These are phyloP conservation scores for Globisporangium heterothallicum DNA, from an alignment of 352 stramenopile genomes.

Conservation along the genomic window DNA sequence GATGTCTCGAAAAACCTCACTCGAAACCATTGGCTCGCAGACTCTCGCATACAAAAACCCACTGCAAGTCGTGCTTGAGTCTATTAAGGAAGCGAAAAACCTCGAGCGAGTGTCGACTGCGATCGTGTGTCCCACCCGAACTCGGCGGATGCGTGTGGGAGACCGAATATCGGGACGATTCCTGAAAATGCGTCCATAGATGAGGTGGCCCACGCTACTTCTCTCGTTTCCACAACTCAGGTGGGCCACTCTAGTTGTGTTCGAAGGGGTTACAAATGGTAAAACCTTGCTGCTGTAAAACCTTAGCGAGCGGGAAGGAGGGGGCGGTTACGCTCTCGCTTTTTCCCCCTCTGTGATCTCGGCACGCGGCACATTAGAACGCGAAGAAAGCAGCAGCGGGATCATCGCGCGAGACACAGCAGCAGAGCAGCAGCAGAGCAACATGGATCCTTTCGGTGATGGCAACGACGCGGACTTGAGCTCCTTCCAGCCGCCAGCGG, in stretches of 20 bases:
- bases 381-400: conserved; percentile 17
- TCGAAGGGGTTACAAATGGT: neutral
- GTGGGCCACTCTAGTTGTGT: neutral
- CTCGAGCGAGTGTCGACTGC: too few relatives aligned
- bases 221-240: neutral
- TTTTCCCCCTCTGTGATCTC: neutral
- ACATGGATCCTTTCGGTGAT: conserved; percentile 68
- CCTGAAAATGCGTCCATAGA: too few relatives aligned
- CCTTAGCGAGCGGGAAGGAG: neutral
- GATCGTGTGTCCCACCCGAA: too few relatives aligned
- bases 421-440: conserved; percentile 8
- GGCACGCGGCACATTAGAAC: conserved; percentile 11
- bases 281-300: conserved; percentile 4
- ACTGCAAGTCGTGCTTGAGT: neutral
- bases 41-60: conserved; percentile 9
- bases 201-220: neutral
- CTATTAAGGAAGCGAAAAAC: conserved; percentile 6
- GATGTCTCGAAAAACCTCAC: conserved; percentile 6
- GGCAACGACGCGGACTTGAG: conserved; percentile 36
- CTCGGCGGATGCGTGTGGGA: too few relatives aligned
- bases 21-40: conserved; percentile 16
- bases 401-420: too few relatives aligned
- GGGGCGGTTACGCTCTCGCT: neutral
- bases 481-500: conserved; percentile 52
- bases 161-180: too few relatives aligned